These are phyloP conservation scores for Sugiyamaella castrensis DNA, from an alignment of 1,139 yeast species.

Conservation along the genomic window DNA sequence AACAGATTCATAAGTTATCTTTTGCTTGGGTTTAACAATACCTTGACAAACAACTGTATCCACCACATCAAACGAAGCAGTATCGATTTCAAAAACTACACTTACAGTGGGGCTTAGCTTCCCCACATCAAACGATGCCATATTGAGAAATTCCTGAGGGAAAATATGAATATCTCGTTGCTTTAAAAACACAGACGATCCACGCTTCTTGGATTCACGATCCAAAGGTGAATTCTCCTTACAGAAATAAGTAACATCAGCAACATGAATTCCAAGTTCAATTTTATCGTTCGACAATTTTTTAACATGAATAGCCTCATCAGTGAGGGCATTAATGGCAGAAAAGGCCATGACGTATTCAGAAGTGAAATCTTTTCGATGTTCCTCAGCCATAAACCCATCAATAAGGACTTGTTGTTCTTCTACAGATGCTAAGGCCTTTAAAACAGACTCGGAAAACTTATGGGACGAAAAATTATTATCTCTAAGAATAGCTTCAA, in stretches of 20 bases:
- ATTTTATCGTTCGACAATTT: slow-evolving; percentile 55
- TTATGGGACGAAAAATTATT: slow-evolving; percentile 89
- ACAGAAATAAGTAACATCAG: slow-evolving; percentile 72
- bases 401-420: slow-evolving; percentile 11
- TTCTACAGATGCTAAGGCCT: slow-evolving; percentile 30
- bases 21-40: slow-evolving; percentile 51
- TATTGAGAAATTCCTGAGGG: slow-evolving; percentile 61
- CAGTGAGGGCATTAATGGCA: slow-evolving; percentile 51
- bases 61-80: slow-evolving; percentile 64
- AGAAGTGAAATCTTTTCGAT: slow-evolving; percentile 57
- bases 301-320: slow-evolving; percentile 77
- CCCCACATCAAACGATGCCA: slow-evolving; percentile 61
- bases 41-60: slow-evolving; percentile 79
- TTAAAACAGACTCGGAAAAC: slow-evolving; percentile 52
- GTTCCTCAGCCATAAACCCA: slow-evolving; percentile 32
- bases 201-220: slow-evolving; percentile 86
- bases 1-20: slow-evolving; percentile 22
- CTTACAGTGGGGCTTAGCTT: slow-evolving; percentile 68
- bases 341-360: slow-evolving; percentile 68
- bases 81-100: slow-evolving; percentile 77
- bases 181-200: slow-evolving; percentile 86
- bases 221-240: slow-evolving; percentile 74
- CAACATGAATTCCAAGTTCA: slow-evolving; percentile 74
- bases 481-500: slow-evolving; percentile 87
- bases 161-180: slow-evolving; percentile 68